These are phyloP conservation scores for Globisporangium radiosum DNA, from an alignment of 352 stramenopile genomes.

Conservation along the genomic window DNA sequence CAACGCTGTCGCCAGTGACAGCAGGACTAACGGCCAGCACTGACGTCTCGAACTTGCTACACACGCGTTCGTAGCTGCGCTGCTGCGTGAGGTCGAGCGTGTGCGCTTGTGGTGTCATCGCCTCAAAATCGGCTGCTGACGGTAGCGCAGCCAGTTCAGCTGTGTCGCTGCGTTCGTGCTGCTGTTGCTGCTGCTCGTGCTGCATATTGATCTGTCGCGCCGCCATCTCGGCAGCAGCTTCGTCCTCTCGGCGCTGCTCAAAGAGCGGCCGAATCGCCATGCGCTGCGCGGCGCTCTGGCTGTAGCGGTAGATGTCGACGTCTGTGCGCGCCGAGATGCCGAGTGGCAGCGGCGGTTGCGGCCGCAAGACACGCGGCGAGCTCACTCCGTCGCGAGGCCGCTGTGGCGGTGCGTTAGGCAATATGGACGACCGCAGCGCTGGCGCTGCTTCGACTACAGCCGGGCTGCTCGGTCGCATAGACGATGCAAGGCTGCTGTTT, in stretches of 20 bases:
- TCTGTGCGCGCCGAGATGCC: conserved; percentile 40
- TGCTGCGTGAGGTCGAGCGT: too few relatives aligned
- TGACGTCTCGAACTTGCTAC: too few relatives aligned
- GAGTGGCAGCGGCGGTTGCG: conserved; percentile 26
- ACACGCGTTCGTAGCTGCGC: too few relatives aligned
- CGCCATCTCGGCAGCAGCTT: conserved; percentile 9
- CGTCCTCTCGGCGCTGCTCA: conserved; percentile 42
- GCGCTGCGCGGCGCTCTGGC: conserved; percentile 36
- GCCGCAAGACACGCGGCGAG: conserved; percentile 23
- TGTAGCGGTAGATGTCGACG: conserved; percentile 61
- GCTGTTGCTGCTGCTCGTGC: conserved; percentile 7
- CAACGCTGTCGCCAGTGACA: too few relatives aligned
- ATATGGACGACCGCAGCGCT: neutral
- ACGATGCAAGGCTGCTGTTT: neutral
- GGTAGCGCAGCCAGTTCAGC: neutral
- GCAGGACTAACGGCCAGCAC: too few relatives aligned
- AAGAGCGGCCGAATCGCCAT: conserved; percentile 74
- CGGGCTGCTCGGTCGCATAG: neutral
- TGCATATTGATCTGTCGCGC: neutral
- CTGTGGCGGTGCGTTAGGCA: neutral
- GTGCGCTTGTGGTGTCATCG: too few relatives aligned
- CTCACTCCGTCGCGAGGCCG: conserved; percentile 15
- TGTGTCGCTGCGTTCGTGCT: neutral
- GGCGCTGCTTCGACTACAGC: neutral
- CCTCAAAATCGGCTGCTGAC: too few relatives aligned